Conservation (phyloP, 495 filamentous ascomycete genomes). For the Astrothelium subdiscretum region DNA sequence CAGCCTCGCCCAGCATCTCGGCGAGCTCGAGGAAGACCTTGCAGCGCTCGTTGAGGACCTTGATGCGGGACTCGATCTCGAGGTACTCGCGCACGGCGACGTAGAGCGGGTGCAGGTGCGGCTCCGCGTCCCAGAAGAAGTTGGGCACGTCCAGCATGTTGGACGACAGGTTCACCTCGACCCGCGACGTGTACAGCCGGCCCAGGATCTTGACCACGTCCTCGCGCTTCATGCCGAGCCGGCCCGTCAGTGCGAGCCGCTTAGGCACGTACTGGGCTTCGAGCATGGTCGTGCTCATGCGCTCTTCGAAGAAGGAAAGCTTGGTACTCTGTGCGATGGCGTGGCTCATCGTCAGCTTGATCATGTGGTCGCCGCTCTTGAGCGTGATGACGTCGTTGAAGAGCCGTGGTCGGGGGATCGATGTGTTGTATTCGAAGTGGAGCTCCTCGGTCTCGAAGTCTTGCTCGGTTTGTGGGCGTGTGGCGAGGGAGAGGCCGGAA, state of each 20-base stretch:
- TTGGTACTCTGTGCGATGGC: slow-evolving; percentile 97
- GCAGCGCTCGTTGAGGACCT: slow-evolving; percentile 93
- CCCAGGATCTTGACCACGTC: slow-evolving; percentile 90
- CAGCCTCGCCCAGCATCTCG: slow-evolving; percentile 84
- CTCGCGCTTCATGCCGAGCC: slow-evolving; percentile 81
- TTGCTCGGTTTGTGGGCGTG: slow-evolving; percentile 59
- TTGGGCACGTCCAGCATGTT: slow-evolving; percentile 96
- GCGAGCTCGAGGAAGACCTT: slow-evolving; percentile 93
- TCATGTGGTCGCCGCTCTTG: slow-evolving; percentile 92
- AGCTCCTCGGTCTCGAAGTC: slow-evolving; percentile 98
- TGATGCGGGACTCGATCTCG: slow-evolving; percentile 87
- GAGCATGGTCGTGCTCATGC: slow-evolving; percentile 87
- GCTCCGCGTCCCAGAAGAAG: slow-evolving; percentile 98
- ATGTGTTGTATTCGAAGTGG: slow-evolving; percentile 89
- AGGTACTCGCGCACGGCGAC: slow-evolving; percentile 92
- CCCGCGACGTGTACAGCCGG: slow-evolving; percentile 78
- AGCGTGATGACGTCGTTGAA: slow-evolving; percentile 99
- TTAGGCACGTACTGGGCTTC: slow-evolving; percentile 88
- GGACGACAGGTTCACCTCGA: slow-evolving; percentile 95
- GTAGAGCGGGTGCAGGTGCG: slow-evolving; percentile 89
- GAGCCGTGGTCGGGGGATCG: slow-evolving; percentile 74
- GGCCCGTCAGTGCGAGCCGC: slow-evolving; percentile 73
- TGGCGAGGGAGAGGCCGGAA: slow-evolving; percentile 47
- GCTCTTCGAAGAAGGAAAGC: slow-evolving; percentile 90
- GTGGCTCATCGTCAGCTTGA: slow-evolving; percentile 93